A percentile compares a stretch with the other conserved stretches of the same genome.
Evolutionary conservation across 352 stramenopile genomes (phyloP).

Genomic region (Blastocystis hominis): DNA sequence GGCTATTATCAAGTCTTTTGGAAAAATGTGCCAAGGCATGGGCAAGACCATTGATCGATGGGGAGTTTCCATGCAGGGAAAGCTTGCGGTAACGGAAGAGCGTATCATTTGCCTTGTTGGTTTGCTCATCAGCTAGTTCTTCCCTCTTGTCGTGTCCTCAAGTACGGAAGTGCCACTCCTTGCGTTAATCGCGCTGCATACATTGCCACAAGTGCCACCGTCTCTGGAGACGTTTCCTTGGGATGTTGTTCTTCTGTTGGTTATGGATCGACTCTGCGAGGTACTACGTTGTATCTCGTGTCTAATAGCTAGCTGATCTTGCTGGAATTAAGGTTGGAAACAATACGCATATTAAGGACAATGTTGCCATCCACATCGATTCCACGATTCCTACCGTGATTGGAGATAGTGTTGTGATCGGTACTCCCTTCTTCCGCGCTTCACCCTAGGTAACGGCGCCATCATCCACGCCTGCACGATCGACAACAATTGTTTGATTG

Average conservation of each 20-base stretch:
- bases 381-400: constrained; percentile 36
- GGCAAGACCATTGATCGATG: constrained; percentile 51
- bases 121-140: neutral
- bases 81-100: constrained; percentile 33
- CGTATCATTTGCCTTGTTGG: neutral
- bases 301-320: constrained; percentile 34
- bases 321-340: constrained; percentile 45
- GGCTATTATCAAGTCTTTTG: constrained; percentile 50
- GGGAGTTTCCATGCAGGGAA: constrained; percentile 35
- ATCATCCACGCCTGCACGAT: constrained; percentile 57
- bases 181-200: neutral
- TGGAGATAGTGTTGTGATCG: constrained; percentile 42
- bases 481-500: constrained; percentile 56
- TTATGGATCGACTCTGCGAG: constrained; percentile 31
- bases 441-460: neutral
- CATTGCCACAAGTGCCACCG: constrained; percentile 22
- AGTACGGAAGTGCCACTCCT: constrained; percentile 23
- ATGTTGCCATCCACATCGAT: constrained; percentile 48
- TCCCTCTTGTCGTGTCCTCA: constrained; percentile 37
- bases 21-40: constrained; percentile 56
- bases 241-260: constrained; percentile 25
- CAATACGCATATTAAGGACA: constrained; percentile 48
- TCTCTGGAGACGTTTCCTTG: constrained; percentile 44
- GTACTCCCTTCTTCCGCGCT: neutral
- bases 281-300: neutral